These are phyloP conservation scores for Fusarium graminum DNA, from an alignment of 2,329 filamentous ascomycete species.

Conservation along the genomic window DNA sequence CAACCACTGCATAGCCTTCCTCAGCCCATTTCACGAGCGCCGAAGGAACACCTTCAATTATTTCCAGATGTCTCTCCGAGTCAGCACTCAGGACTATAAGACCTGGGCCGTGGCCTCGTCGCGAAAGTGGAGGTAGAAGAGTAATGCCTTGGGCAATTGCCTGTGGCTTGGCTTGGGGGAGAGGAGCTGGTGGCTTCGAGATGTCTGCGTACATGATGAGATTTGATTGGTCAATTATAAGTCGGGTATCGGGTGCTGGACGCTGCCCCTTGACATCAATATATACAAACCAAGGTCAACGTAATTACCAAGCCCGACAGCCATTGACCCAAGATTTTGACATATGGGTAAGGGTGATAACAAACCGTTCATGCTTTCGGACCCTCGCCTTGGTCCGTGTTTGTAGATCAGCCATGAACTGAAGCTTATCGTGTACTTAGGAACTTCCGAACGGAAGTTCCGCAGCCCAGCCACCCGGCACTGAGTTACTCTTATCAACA, in stretches of 20 bases:
- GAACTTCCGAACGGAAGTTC: constrained; percentile 37
- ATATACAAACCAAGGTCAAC: constrained; percentile 1
- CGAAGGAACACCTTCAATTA: constrained; percentile 59
- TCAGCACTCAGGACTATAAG: constrained; percentile 50
- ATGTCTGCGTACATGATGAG: constrained; percentile 46
- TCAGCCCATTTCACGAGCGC: constrained; percentile 77
- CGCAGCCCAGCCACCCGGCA: background rate
- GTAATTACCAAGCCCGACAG: background rate
- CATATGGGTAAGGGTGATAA: no score
- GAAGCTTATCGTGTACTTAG: background rate
- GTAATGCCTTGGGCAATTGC: constrained; percentile 39
- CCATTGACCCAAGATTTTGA: no score
- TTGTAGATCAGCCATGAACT: no score
- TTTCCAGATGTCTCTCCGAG: constrained; percentile 20
- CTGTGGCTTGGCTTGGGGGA: constrained; percentile 42
- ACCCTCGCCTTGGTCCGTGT: no score
- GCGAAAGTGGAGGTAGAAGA: constrained; percentile 52
- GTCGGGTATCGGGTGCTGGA: background rate
- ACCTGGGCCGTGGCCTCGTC: constrained; percentile 55
- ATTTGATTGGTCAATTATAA: background rate
- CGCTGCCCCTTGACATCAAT: background rate
- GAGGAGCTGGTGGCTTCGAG: constrained; percentile 45
- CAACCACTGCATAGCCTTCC: constrained; percentile 74
- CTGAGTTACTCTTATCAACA: background rate
- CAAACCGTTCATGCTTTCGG: no score